Evolutionary conservation across 23 red algal species (phyloP), one percentile per base, ranked within the genome.

Genomic region (Agarophyton chilense): DNA sequence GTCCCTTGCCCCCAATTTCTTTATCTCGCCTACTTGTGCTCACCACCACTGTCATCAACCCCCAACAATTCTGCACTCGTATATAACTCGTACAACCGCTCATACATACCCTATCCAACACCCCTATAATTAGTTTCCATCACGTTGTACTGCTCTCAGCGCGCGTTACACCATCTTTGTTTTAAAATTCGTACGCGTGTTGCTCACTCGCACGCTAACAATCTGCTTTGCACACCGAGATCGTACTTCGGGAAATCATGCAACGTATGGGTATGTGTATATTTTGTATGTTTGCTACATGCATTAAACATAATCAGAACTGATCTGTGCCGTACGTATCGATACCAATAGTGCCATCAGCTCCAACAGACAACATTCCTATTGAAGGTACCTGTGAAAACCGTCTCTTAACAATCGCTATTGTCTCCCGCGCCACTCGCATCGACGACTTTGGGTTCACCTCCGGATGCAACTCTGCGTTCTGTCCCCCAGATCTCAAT

Each of bases 401-500:
- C 35, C 85, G 85, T 39, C 72, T 18, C 0, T 42, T 71, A 49
- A 89, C 56, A 47, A 89, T 89, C 35, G 46, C 71, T 26, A 89
- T 89, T 6, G 85, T 71, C 60, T 89, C 85, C 41, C 38, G 32
- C 52, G 85, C 85, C 31, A 89, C 85, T 24, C 60, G 73, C 18
- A 89, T 16, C 10, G 85, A 77, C 50, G 85, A 77, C 71, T 89
- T 89, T 41, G 85, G 85, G 39, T 89, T 66, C 26, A 79, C 75
- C 53, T 78, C 52, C 21, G 85, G 85, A 12, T 89, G 85, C 34
- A 89, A 26, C 50, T 50, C 50, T 49, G 85, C 45, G 51, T 89
- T 89, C 29, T 65, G 52, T 47, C 47, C 45, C 14, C 47, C 25
- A 28, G 63, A 38, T 32, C 72, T 40, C 19, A 71, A 68, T 43